These are phyloP conservation scores for Shiraia bambusicola DNA, from an alignment of 2,329 filamentous ascomycete species.

Conservation along the genomic window DNA sequence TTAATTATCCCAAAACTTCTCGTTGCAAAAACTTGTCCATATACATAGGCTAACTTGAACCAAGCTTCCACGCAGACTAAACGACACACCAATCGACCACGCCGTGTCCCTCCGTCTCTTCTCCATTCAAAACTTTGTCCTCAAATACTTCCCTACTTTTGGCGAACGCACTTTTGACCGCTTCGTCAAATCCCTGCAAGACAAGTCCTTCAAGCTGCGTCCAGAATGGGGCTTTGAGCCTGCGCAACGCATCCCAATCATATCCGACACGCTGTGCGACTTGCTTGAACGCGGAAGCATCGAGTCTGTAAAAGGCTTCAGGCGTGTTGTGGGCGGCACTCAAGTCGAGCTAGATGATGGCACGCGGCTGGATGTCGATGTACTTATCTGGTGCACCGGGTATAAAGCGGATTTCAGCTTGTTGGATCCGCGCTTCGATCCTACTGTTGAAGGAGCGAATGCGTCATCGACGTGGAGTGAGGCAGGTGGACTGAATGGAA, in stretches of 20 bases:
- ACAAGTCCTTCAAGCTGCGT: slow-evolving; percentile 24
- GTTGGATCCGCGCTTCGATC: slow-evolving; percentile 23
- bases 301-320: slow-evolving; percentile 19
- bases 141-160: slow-evolving; percentile 15
- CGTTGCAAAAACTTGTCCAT: too few species aligned
- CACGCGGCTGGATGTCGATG: slow-evolving; percentile 33
- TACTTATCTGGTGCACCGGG: slow-evolving; percentile 42
- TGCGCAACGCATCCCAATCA: slow-evolving; percentile 19
- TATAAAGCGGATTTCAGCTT: slow-evolving; percentile 35
- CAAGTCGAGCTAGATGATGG: slow-evolving; percentile 36
- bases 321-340: slow-evolving; percentile 7
- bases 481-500: slow-evolving; percentile 25
- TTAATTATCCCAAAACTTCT: too few species aligned
- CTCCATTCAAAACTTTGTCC: slow-evolving; percentile 11
- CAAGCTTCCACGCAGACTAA: slow-evolving; percentile 17
- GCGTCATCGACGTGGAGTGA: slow-evolving; percentile 13
- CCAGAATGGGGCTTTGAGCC: slow-evolving; percentile 28
- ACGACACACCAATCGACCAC: slow-evolving; percentile 19
- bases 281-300: slow-evolving; percentile 20
- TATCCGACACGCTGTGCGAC: slow-evolving; percentile 19
- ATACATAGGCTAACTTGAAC: background rate
- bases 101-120: slow-evolving; percentile 16
- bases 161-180: slow-evolving; percentile 20
- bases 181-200: slow-evolving; percentile 19
- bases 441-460: slow-evolving; percentile 11